Percentiles rank a stretch among this genome's conserved stretches.
phyloP scores from a whole-genome alignment of 2,329 filamentous ascomycete genomes.

The Beauveria scarabaeidicola region DNA sequence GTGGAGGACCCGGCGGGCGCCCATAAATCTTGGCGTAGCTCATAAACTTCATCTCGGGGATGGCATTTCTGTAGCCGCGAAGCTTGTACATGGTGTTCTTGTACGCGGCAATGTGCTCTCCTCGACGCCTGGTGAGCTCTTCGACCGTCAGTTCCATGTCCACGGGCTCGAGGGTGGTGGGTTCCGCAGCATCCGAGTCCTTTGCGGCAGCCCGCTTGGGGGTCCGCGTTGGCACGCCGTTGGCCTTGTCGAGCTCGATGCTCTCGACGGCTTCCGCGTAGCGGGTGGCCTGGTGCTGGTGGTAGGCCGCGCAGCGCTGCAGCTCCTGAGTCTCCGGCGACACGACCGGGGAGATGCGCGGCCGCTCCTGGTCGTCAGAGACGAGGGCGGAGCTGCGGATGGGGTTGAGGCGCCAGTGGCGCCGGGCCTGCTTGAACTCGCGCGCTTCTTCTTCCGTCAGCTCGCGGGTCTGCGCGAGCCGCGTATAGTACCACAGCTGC shows the following conservation, averaged over 20 bases:
- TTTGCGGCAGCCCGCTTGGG: neutral
- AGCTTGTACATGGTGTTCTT: constrained; percentile 21
- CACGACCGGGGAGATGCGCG: constrained; percentile 14
- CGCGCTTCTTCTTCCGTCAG: constrained; percentile 24
- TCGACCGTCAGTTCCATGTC: constrained; percentile 3
- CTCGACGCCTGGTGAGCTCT: constrained; percentile 18
- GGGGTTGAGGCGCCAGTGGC: constrained; percentile 24
- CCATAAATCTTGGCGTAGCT: constrained; percentile 23
- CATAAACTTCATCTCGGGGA: constrained; percentile 22
- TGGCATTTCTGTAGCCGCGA: constrained; percentile 17
- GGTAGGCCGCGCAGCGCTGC: constrained; percentile 22
- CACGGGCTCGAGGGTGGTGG: neutral
- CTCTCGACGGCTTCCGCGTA: constrained; percentile 19
- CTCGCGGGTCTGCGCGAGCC: constrained; percentile 21
- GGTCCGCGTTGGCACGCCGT: neutral
- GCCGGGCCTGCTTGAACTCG: constrained; percentile 27
- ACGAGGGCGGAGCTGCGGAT: constrained; percentile 15
- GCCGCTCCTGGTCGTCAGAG: constrained; percentile 15
- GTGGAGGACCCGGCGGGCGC: neutral
- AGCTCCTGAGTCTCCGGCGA: constrained; percentile 17
- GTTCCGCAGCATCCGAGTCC: neutral
- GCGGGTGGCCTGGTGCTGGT: constrained; percentile 22
- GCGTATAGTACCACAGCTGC: constrained; percentile 26
- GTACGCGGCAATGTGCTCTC: constrained; percentile 20
- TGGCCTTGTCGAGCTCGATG: constrained; percentile 16